Base-by-base conservation (phyloP, 78 protist genomes). In the Dictyostelium brefeldianum region DNA sequence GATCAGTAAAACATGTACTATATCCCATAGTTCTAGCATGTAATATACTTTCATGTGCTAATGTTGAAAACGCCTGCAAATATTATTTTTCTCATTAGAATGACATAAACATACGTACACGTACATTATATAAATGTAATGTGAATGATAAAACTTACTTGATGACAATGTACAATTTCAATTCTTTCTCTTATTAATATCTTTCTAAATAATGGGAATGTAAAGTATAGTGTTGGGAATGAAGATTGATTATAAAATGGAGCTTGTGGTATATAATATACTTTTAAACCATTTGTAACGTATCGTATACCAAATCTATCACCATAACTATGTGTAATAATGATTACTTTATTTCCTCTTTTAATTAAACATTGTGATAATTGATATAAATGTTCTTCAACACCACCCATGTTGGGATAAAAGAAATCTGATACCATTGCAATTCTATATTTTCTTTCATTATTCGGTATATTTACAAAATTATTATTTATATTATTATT, bases 331-430 rank as follows among this genome's bases (percentile, higher is more conserved):
- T 97, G 98, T 57, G 99, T 98, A 29, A 98, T 77, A 8, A 98
- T 69, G 59, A 98, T 85, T 7, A 98, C 99, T 73, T 97, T 92
- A 77, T 97, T 96, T 17, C 98, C 98, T 25, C 90, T 53, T 50
- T 74, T 71, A 15, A 96, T 78, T 20, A 99, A 80, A 54, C 98
- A 96, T 78, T 97, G 98, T 46, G 98, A 48, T 5, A 98, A 67
- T 62, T 97, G 97, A 94, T 94, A 98, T 10, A 98, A 67, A 94
- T 98, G 99, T 10, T 54, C 81, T 78, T 98, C 99, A 1, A 98
- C 99, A 43, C 99, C 99, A 31, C 99, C 99, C 56, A 98, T 78
- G 59, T 97, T 96, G 5, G 99, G 99, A 89, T 78, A 98, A 91
- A 98, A 98, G 91, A 98, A 98, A 91, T 99, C 99, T 20, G 98